These are phyloP conservation scores for Endoconidiophora polonica DNA, from an alignment of 2,329 filamentous ascomycete species.

Conservation along the genomic window DNA sequence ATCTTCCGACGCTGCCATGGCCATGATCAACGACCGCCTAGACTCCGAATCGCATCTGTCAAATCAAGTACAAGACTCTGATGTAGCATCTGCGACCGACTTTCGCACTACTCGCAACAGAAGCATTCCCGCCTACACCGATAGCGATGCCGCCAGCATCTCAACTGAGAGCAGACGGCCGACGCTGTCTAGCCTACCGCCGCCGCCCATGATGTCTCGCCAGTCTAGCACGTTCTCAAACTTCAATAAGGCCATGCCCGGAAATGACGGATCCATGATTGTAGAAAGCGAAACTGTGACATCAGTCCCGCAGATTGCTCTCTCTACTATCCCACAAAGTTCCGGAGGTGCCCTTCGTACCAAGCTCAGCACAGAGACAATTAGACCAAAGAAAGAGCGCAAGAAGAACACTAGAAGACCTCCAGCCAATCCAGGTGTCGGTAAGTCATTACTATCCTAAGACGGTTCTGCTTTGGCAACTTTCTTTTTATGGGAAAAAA, in stretches of 20 bases:
- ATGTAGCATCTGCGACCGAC: constrained; percentile 3
- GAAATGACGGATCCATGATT: constrained; percentile 79
- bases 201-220: constrained; percentile 38
- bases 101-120: constrained; percentile 2
- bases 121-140: constrained; percentile 19
- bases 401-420: constrained; percentile 65
- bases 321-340: constrained; percentile 41
- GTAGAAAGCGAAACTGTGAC: constrained; percentile 94
- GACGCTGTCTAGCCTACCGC: constrained; percentile 20
- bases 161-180: constrained; percentile 26
- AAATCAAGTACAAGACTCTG: constrained; percentile 4
- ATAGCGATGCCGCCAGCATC: constrained; percentile 48
- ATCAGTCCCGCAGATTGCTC: constrained; percentile 69
- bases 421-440: constrained; percentile 54
- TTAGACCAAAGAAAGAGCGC: constrained; percentile 85
- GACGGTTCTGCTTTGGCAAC: constrained; percentile 5
- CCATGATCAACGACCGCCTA: constrained; percentile 35
- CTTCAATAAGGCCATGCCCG: constrained; percentile 52
- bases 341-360: constrained; percentile 52
- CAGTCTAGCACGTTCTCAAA: constrained; percentile 50
- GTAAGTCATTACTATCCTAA: constrained; percentile 32
- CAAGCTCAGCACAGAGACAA: constrained; percentile 89
- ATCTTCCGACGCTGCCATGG: constrained; percentile 27
- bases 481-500: neutral
- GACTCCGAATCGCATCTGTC: constrained; percentile 11